A percentile compares a stretch with the other conserved stretches of the same genome.
These are phyloP conservation scores for Coemansia sp. DNA, from an alignment of 371 early-diverging fungal species.

Conservation along the genomic window DNA sequence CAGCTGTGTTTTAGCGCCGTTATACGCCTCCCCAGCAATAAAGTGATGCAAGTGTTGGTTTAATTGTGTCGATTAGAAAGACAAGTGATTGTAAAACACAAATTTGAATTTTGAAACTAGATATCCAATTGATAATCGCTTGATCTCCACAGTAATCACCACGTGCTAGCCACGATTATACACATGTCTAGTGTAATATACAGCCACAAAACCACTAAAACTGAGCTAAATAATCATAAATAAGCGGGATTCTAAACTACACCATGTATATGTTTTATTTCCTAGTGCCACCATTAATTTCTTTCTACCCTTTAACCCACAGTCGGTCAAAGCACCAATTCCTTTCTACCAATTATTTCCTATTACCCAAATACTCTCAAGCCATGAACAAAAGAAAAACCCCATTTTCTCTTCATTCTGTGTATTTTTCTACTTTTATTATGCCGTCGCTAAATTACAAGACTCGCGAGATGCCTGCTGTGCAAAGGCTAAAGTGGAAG, in stretches of 20 bases:
- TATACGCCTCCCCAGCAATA: too few species aligned
- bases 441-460: background rate
- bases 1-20: too few species aligned
- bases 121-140: background rate
- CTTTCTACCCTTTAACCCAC: background rate
- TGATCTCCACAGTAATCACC: background rate
- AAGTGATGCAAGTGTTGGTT: too few species aligned
- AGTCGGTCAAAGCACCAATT: too few species aligned
- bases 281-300: background rate
- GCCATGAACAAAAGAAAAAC: background rate
- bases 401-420: background rate
- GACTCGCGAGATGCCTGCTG: background rate
- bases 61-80: too few species aligned
- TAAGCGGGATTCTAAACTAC: background rate
- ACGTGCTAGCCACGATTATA: background rate
- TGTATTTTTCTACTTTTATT: background rate
- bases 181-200: too few species aligned
- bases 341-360: background rate
- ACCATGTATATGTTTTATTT: background rate
- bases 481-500: conserved; percentile 3
- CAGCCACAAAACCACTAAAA: too few species aligned
- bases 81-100: background rate
- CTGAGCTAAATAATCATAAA: background rate
- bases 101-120: background rate
- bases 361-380: background rate